Evolutionary conservation across 1,139 yeast species (phyloP), one percentile per base, ranked within the genome.

Genomic region (Taphrina communis): DNA sequence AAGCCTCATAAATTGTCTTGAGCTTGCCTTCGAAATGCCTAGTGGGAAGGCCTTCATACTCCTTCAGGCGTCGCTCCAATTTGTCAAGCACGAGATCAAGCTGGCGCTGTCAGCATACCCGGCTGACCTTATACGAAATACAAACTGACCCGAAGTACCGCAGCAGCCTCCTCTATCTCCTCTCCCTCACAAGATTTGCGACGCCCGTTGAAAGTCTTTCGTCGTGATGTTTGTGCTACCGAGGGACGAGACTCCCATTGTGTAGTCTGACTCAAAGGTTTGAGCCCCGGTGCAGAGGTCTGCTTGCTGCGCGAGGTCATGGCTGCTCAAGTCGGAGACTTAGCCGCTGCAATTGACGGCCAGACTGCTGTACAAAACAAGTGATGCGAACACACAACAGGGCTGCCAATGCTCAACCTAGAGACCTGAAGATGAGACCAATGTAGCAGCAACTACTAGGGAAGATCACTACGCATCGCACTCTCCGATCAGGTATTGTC

Each of bases 201-300:
- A 38, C 67, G 60, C 14, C 67, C 67, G 21, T 63, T 63, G 41
- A 63, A 63, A 9, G 67, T 63, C 19, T 50, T 56, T 9, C 67
- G 67, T 25, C 67, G 25, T 17, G 50, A 21, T 8, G 25, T 51
- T 21, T 48, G 44, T 6, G 65, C 25, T 6, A 60, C 56, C 12
- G 65, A 60, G 6, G 65, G 65, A 39, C 65, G 56, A 50, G 42
- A 36, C 17, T 17, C 35, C 42, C 25, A 53, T 35, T 38, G 42
- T 36, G 58, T 14, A 31, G 53, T 21, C 11, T 25, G 14, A 50
- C 53, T 50, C 36, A 50, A 25, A 8, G 53, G 53, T 7, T 50
- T 21, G n/a, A 50, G 31, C n/a, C 19, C n/a, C 8, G 53, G 2
- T n/a, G 2, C 25, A n/a, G 11, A 12, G 6, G 9, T 46, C 25